These are phyloP conservation scores for Alloascoidea hylecoeti DNA, from an alignment of 805 yeast species.

Conservation along the genomic window DNA sequence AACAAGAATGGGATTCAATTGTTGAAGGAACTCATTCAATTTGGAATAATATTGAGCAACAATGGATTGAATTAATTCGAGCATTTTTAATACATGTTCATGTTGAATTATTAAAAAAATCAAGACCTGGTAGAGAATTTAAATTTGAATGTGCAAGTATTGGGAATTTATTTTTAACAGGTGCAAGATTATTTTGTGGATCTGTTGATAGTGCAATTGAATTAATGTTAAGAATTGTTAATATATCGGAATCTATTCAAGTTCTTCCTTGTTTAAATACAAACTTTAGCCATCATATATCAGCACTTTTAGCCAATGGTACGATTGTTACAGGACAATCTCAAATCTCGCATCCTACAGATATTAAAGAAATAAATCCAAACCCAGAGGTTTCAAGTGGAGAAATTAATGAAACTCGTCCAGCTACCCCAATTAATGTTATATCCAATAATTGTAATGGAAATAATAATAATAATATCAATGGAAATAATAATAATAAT, in stretches of 20 bases:
- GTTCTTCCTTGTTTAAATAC: constrained; percentile 78
- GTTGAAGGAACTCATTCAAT: constrained; percentile 67
- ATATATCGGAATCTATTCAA: constrained; percentile 33
- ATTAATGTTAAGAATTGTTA: constrained; percentile 48
- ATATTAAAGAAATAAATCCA: too few species aligned
- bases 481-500: constrained; percentile 7
- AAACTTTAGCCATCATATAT: constrained; percentile 74
- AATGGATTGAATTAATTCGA: constrained; percentile 54
- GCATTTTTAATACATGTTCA: constrained; percentile 71
- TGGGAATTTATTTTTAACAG: constrained; percentile 76
- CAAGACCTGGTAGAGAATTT: constrained; percentile 46
- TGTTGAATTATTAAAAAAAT: constrained; percentile 57
- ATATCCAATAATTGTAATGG: background rate
- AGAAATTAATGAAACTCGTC: background rate
- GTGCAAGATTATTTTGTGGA: constrained; percentile 70
- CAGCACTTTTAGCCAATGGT: constrained; percentile 62
- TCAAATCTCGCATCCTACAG: constrained; percentile 80
- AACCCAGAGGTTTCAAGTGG: too few species aligned
- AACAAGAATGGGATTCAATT: constrained; percentile 57
- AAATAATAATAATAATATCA: background rate
- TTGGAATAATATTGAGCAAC: constrained; percentile 48
- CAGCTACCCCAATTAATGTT: background rate
- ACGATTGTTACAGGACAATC: constrained; percentile 77
- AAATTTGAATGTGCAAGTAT: constrained; percentile 66
- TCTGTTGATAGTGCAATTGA: constrained; percentile 78